These are phyloP conservation scores for Mortierella alpina DNA, from an alignment of 192 early-diverging fungal genomes.

Conservation along the genomic window DNA sequence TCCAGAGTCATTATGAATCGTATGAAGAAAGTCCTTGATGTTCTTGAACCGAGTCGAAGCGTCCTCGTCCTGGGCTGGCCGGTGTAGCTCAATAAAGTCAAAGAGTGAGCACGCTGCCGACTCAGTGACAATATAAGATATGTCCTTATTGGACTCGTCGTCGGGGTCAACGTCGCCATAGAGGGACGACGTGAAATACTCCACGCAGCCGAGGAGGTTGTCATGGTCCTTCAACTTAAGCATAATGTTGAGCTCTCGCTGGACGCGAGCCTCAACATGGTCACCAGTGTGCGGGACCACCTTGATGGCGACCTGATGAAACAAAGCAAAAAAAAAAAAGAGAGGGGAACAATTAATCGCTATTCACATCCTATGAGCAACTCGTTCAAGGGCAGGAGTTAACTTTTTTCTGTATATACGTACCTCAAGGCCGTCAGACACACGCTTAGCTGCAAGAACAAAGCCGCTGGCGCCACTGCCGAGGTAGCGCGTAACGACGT, in stretches of 20 bases:
- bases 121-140: slow-evolving; percentile 35
- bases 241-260: slow-evolving; percentile 30
- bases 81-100: slow-evolving; percentile 35
- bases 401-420: neutral
- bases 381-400: neutral
- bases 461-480: slow-evolving; percentile 36
- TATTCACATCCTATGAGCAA: neutral
- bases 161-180: slow-evolving; percentile 39
- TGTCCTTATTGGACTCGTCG: slow-evolving; percentile 39
- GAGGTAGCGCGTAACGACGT: slow-evolving; percentile 28
- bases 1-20: too few species aligned
- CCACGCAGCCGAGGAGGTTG: slow-evolving; percentile 23
- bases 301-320: slow-evolving; percentile 34
- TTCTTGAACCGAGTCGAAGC: slow-evolving; percentile 36
- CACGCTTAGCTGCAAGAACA: slow-evolving; percentile 27
- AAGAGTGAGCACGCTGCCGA: slow-evolving; percentile 32
- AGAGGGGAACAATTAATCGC: neutral
- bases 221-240: slow-evolving; percentile 23
- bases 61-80: slow-evolving; percentile 29
- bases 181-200: slow-evolving; percentile 36
- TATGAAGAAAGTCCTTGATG: slow-evolving; percentile 5
- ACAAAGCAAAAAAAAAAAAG: neutral
- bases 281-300: slow-evolving; percentile 34
- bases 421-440: slow-evolving; percentile 38
- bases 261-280: slow-evolving; percentile 30